Evolutionary conservation across 257 asterid species (phyloP).

Genomic region (Jacaranda copaia): DNA sequence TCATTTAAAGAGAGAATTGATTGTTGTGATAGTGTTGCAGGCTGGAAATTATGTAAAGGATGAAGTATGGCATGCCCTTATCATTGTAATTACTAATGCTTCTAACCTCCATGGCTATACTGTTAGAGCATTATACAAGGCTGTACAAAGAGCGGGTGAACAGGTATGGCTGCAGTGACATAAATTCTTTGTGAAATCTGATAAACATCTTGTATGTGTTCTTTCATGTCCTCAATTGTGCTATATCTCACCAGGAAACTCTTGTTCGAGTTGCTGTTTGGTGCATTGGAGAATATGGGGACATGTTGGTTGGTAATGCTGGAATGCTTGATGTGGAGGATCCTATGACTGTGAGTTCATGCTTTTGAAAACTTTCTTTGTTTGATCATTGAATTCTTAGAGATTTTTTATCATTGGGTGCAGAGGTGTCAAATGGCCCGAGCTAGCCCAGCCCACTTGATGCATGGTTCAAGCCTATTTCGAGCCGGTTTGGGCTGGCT

Average conservation of each 20-base stretch:
- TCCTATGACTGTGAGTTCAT: slow-evolving; percentile 77
- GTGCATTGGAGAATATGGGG: slow-evolving; percentile 99
- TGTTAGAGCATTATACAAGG: slow-evolving; percentile 83
- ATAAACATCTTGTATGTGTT: slow-evolving; percentile 5
- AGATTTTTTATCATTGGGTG: slow-evolving; percentile 19
- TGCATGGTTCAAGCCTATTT: too few species aligned
- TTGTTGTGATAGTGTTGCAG: slow-evolving; percentile 53
- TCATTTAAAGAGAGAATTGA: slow-evolving; percentile 33
- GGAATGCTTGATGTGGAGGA: slow-evolving; percentile 86
- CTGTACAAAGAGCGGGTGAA: slow-evolving; percentile 71
- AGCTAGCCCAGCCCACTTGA: too few species aligned
- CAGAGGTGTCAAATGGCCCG: too few species aligned
- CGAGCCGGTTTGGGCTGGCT: too few species aligned
- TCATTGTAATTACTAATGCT: slow-evolving; percentile 90
- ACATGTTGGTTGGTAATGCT: slow-evolving; percentile 72
- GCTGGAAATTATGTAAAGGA: slow-evolving; percentile 95
- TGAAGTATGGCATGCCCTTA: slow-evolving; percentile 96
- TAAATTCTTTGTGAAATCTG: slow-evolving; percentile 23
- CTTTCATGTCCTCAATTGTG: slow-evolving; percentile 25
- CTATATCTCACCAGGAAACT: slow-evolving; percentile 67
- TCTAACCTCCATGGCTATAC: slow-evolving; percentile 90
- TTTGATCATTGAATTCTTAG: slow-evolving; percentile 1
- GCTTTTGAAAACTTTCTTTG: slow-evolving; percentile 17
- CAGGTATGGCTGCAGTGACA: slow-evolving; percentile 61
- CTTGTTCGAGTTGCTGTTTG: slow-evolving; percentile 97